Base-by-base conservation (phyloP, 2,329 filamentous ascomycete species). In the Balansia obtecta region DNA sequence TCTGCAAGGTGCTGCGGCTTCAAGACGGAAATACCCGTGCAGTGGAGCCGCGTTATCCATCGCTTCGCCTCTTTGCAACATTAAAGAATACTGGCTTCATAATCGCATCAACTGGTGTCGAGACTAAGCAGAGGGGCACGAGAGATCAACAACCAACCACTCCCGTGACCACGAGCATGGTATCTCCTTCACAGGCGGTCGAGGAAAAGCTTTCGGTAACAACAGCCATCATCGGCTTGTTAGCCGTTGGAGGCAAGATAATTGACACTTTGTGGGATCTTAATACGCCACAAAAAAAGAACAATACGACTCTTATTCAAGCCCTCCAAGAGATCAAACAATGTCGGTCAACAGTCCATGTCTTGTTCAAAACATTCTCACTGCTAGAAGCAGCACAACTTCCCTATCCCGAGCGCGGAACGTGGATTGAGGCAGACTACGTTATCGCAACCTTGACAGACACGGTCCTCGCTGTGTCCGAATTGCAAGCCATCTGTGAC, bases 211-310 rank as follows among this genome's bases (percentile, higher is more conserved):
- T 68, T 46, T 61, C 63, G 45, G 63, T 65, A 46, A 61, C 62
- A n/a, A 63, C 64, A 12, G 65, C 65, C 62, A 63, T 67, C 52
- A 59, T 63, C 41, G 66, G 66, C 58, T 61, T 68, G 49, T 53
- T 68, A 45, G 63, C 64, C 40, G 64, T 67, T 39, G 61, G 63
- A 52, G 61, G 61, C 53, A 61, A 60, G 40, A 57, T 60, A 39
- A 63, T 65, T 55, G 65, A 68, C 53, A 57, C 58, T 12, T 60
- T 68, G 50, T 60, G 58, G 57, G 63, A 68, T 48, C 60, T 67
- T 52, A 65, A 64, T 53, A 57, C 59, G 47, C 56, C 61, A 6
- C 59, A 64, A 1, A 57, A 57, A 51, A 50, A 56, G 22, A 54
- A 55, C 50, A 63, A 62, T 16, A 53, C 56, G 7, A 43, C 60